Evolutionary conservation across 768 basidiomycete genomes (phyloP).

Genomic region (Dioszegia crocea): DNA sequence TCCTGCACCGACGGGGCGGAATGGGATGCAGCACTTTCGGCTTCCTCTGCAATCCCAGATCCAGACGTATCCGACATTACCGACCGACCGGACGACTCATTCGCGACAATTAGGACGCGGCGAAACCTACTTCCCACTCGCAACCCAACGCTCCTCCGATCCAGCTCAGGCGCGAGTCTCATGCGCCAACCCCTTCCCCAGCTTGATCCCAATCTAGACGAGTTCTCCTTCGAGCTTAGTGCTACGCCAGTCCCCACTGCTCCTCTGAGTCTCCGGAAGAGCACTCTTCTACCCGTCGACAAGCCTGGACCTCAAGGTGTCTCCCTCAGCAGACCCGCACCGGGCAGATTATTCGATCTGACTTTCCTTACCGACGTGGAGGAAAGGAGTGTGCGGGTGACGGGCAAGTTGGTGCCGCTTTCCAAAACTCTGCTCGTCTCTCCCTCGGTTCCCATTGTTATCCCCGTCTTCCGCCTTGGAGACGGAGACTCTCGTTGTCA

Average conservation of each 20-base stretch:
- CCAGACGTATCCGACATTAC: conserved; percentile 9
- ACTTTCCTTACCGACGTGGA: background rate
- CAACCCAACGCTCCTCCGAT: background rate
- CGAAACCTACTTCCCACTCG: background rate
- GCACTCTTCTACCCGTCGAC: background rate
- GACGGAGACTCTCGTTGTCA: background rate
- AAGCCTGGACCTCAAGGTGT: background rate
- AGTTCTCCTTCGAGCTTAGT: conserved; percentile 35
- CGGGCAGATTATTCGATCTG: conserved; percentile 14
- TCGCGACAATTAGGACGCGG: conserved; percentile 22
- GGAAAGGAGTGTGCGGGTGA: conserved; percentile 4
- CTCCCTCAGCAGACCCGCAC: background rate
- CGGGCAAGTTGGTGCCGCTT: conserved; percentile 19
- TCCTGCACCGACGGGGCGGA: conserved; percentile 17
- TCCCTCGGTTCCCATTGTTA: conserved; percentile 9
- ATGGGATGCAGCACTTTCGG: conserved; percentile 6
- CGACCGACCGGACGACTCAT: conserved; percentile 19
- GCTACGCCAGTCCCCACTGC: background rate
- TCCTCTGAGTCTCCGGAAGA: background rate
- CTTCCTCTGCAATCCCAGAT: background rate
- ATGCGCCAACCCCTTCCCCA: conserved; percentile 12
- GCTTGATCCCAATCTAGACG: conserved; percentile 20
- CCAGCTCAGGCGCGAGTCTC: conserved; percentile 10
- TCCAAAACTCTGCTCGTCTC: conserved; percentile 15
- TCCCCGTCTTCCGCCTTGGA: conserved; percentile 19